Evolutionary conservation across 192 early-diverging fungal genomes (phyloP).

Genomic region (Thamnidium elegans): DNA sequence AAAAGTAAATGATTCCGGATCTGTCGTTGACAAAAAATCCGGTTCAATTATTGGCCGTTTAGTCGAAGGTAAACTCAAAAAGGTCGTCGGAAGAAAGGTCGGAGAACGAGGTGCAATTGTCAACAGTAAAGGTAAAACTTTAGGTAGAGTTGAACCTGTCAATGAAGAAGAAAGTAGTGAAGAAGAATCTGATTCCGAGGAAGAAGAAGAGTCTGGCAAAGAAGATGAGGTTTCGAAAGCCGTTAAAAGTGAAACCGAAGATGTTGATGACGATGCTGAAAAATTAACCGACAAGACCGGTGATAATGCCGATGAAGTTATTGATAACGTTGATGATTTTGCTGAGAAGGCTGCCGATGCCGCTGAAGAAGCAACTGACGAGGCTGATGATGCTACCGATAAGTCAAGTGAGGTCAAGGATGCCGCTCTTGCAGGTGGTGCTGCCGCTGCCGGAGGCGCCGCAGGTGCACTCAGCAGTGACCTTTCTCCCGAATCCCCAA

Average conservation of each 20-base stretch:
- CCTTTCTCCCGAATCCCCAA: background rate
- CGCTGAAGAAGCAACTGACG: too few species aligned
- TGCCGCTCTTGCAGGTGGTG: too few species aligned
- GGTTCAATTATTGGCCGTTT: background rate
- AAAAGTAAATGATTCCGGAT: slow-evolving; percentile 8
- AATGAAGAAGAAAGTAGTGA: background rate
- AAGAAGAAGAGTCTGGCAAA: background rate
- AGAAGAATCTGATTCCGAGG: background rate
- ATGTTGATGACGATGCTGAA: background rate
- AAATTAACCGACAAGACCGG: background rate
- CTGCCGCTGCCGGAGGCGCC: too few species aligned
- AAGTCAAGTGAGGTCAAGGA: too few species aligned
- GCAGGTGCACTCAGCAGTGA: too few species aligned
- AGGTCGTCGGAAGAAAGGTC: slow-evolving; percentile 1
- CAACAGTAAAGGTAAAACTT: slow-evolving; percentile 17
- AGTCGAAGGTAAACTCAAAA: slow-evolving; percentile 7
- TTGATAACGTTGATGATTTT: background rate
- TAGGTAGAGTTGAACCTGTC: slow-evolving; percentile 16
- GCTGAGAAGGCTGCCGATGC: background rate
- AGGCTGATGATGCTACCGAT: too few species aligned
- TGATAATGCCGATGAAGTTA: background rate
- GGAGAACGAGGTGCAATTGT: slow-evolving; percentile 12
- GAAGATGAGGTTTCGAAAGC: background rate
- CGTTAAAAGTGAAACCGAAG: slow-evolving; percentile 3
- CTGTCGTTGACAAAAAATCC: slow-evolving; percentile 11